phyloP scores from a whole-genome alignment of 1,284 basidiomycete genomes.

The Ganoderma meredithae region DNA sequence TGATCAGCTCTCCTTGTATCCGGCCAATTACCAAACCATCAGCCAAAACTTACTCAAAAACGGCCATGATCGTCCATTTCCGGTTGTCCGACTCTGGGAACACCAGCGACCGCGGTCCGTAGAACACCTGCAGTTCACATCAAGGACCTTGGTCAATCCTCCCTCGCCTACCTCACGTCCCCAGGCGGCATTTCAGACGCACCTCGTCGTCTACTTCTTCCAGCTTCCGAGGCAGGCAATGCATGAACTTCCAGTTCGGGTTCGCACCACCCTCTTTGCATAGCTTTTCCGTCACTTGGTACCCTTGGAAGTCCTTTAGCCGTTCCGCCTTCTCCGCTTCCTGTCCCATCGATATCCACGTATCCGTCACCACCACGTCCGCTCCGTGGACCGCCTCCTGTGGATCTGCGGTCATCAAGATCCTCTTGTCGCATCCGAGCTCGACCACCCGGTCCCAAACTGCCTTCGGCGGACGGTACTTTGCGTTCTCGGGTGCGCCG shows the following conservation, averaged over 20 bases:
- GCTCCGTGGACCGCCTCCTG: slow-evolving; percentile 89
- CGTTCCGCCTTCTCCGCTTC: slow-evolving; percentile 94
- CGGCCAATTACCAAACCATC: slow-evolving; percentile 10
- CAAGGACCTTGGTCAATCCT: slow-evolving; percentile 17
- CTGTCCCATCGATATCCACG: slow-evolving; percentile 99
- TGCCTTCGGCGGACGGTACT: slow-evolving; percentile 78
- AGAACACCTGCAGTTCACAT: slow-evolving; percentile 65
- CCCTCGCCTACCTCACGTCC: neutral
- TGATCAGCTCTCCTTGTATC: slow-evolving; percentile 20
- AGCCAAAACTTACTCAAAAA: slow-evolving; percentile 74
- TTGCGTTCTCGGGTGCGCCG: slow-evolving; percentile 72
- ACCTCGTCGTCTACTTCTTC: slow-evolving; percentile 97
- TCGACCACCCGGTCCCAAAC: slow-evolving; percentile 84
- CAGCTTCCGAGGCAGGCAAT: slow-evolving; percentile 93
- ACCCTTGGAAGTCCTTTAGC: slow-evolving; percentile 88
- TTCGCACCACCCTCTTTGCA: slow-evolving; percentile 85
- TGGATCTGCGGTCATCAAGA: slow-evolving; percentile 83
- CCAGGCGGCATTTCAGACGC: slow-evolving; percentile 9
- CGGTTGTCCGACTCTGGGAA: slow-evolving; percentile 86
- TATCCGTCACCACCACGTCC: slow-evolving; percentile 95
- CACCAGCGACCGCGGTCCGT: slow-evolving; percentile 77
- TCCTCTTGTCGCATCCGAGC: slow-evolving; percentile 73
- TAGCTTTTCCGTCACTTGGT: slow-evolving; percentile 92
- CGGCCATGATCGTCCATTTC: slow-evolving; percentile 94
- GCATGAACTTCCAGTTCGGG: slow-evolving; percentile 93